Conservation (phyloP, 2,329 filamentous ascomycete species). For the Fusarium marasasianum region DNA sequence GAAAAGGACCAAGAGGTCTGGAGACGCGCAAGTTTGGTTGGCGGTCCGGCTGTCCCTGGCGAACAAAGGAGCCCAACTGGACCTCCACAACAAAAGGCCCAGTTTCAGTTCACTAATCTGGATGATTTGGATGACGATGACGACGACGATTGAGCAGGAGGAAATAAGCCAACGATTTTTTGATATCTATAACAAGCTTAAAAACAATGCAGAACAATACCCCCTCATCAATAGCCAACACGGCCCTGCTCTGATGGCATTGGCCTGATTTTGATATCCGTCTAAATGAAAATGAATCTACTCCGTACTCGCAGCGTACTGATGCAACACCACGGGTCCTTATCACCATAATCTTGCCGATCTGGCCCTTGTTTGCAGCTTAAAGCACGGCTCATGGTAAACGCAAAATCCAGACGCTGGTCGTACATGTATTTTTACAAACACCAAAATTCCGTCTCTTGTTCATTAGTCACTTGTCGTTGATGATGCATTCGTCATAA, state of each 20-base stretch:
- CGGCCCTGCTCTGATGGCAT: constrained; percentile 13
- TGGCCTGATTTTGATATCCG: constrained; percentile 18
- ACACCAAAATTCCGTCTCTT: constrained; percentile 26
- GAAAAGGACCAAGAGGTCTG: constrained; percentile 55
- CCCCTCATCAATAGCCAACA: constrained; percentile 27
- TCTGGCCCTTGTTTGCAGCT: not conserved
- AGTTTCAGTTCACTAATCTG: constrained; percentile 65
- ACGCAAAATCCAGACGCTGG: constrained; percentile 38
- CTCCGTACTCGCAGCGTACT: constrained; percentile 21
- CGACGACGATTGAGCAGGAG: constrained; percentile 43
- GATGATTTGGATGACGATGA: constrained; percentile 61
- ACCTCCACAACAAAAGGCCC: constrained; percentile 54
- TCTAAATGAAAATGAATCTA: constrained; percentile 34
- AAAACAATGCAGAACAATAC: constrained; percentile 21
- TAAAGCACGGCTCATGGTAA: constrained; percentile 4
- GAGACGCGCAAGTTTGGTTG: constrained; percentile 51
- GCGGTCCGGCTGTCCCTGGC: constrained; percentile 40
- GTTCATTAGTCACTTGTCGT: constrained; percentile 33
- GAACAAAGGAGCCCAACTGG: constrained; percentile 40
- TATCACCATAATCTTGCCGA: constrained; percentile 1
- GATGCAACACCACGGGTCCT: constrained; percentile 6
- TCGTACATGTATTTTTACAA: constrained; percentile 48
- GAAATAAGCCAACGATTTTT: not conserved
- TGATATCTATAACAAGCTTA: constrained; percentile 30
- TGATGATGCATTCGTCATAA: constrained; percentile 6